Evolutionary conservation across 2,329 filamentous ascomycete species (phyloP).

Genomic region (Arthrobotrys conoides): DNA sequence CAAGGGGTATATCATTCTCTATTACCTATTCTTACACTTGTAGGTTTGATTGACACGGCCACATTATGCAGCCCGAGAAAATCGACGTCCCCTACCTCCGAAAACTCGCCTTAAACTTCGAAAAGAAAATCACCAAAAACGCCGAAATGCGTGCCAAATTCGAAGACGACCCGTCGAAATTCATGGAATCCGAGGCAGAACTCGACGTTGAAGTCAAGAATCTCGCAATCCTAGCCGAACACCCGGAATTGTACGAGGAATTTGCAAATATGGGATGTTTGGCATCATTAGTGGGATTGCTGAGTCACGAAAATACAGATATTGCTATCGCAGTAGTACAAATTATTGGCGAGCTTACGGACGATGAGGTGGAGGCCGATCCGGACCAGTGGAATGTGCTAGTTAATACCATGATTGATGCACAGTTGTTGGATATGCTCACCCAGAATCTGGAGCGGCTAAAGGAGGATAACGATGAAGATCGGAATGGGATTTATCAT

Average conservation of each 20-base stretch:
- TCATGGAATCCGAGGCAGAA: constrained; percentile 80
- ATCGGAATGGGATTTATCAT: constrained; percentile 88
- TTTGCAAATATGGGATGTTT: constrained; percentile 82
- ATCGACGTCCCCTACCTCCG: constrained; percentile 88
- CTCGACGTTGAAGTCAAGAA: constrained; percentile 89
- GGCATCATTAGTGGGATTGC: constrained; percentile 80
- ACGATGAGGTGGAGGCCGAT: constrained; percentile 88
- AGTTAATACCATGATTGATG: constrained; percentile 76
- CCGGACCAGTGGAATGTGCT: constrained; percentile 85
- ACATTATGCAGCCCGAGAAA: constrained; percentile 74
- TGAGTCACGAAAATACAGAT: constrained; percentile 96
- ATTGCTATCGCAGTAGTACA: constrained; percentile 93
- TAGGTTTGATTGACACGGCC: constrained; percentile 4
- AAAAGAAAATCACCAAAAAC: constrained; percentile 92
- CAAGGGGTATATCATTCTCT: constrained; percentile 67
- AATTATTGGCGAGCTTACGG: constrained; percentile 89
- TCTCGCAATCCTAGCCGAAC: constrained; percentile 87
- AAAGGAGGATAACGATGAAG: constrained; percentile 79
- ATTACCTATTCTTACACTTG: background rate
- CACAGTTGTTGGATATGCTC: constrained; percentile 81
- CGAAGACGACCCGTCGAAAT: constrained; percentile 83
- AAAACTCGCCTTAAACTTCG: constrained; percentile 84
- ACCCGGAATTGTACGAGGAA: constrained; percentile 84
- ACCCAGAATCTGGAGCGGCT: constrained; percentile 84
- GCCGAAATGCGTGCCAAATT: constrained; percentile 88